Conservation (phyloP, 2,329 filamentous ascomycete genomes). For the Lasiodiplodia theobromae region DNA sequence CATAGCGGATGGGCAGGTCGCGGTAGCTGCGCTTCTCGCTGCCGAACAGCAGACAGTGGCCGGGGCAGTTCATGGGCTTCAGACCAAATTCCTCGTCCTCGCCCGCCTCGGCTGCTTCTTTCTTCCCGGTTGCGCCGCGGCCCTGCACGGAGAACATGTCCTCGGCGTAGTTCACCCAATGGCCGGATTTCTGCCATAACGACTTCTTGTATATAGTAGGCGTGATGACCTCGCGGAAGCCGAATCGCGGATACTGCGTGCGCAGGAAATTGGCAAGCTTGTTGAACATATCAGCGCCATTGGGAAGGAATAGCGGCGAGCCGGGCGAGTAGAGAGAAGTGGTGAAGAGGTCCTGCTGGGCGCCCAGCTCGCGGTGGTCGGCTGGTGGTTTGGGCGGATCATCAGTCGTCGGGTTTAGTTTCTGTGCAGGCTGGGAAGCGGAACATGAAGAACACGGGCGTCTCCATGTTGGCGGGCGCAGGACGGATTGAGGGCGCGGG, state of each 20-base stretch:
- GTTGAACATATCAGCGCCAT: conserved; percentile 83
- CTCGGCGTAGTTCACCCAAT: conserved; percentile 88
- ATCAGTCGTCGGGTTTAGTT: conserved; percentile 26
- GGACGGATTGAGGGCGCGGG: conserved; percentile 2
- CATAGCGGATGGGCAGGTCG: conserved; percentile 89
- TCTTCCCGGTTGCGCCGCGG: conserved; percentile 50
- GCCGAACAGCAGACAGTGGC: conserved; percentile 87
- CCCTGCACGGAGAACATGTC: conserved; percentile 86
- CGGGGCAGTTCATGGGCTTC: conserved; percentile 97
- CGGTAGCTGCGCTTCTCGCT: conserved; percentile 85
- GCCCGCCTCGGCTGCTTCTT: conserved; percentile 54
- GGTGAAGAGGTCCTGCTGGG: conserved; percentile 76
- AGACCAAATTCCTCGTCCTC: conserved; percentile 79
- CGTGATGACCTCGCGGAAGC: conserved; percentile 87
- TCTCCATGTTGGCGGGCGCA: conserved; percentile 16
- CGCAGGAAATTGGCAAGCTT: conserved; percentile 82
- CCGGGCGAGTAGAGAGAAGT: conserved; percentile 82
- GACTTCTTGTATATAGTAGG: conserved; percentile 91
- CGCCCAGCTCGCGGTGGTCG: conserved; percentile 60
- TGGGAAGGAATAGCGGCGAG: conserved; percentile 83
- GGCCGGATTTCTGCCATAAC: conserved; percentile 84
- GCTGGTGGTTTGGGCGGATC: conserved; percentile 48
- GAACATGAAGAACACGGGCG: conserved; percentile 45
- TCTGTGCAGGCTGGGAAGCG: conserved; percentile 35
- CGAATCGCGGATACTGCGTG: conserved; percentile 82